Conservation (phyloP, 306 rosid genomes). For the Prunus fruticosa region DNA sequence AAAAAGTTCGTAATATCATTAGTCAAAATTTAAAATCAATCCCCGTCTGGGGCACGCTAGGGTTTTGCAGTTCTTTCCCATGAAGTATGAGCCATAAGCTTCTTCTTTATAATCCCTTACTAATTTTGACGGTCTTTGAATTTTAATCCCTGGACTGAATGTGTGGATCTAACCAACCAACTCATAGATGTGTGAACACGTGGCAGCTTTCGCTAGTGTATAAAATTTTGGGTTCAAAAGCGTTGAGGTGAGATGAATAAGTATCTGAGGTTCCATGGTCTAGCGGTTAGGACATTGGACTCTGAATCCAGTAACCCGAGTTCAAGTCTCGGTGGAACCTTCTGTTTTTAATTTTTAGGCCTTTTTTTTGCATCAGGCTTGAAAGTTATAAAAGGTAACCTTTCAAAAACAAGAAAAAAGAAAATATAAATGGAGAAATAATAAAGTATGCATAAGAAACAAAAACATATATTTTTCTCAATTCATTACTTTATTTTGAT, state of each 20-base stretch:
- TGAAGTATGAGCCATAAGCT: too few relatives aligned
- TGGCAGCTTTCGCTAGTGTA: too few relatives aligned
- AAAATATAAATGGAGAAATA: too few relatives aligned
- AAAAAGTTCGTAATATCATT: not conserved
- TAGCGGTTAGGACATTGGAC: conserved; percentile 53
- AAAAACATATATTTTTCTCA: not conserved
- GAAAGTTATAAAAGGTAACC: not conserved
- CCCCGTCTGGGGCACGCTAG: too few relatives aligned
- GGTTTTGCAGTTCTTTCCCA: too few relatives aligned
- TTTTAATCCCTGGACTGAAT: too few relatives aligned
- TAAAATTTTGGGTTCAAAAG: too few relatives aligned
- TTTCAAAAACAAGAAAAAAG: not conserved
- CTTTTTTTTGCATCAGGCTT: not conserved
- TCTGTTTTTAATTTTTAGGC: fast-evolving
- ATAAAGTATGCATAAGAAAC: not conserved
- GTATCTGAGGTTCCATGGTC: conserved; percentile 35
- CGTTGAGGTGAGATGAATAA: fast-evolving
- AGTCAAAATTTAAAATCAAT: not conserved
- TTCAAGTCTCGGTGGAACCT: conserved; percentile 51
- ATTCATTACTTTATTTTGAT: not conserved
- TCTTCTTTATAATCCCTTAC: too few relatives aligned
- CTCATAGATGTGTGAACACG: too few relatives aligned
- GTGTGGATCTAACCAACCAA: not conserved
- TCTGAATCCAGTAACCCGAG: conserved; percentile 49
- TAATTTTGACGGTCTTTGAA: too few relatives aligned